Conservation (phyloP, 441 rosid species). For the Gossypium gossypioides region DNA sequence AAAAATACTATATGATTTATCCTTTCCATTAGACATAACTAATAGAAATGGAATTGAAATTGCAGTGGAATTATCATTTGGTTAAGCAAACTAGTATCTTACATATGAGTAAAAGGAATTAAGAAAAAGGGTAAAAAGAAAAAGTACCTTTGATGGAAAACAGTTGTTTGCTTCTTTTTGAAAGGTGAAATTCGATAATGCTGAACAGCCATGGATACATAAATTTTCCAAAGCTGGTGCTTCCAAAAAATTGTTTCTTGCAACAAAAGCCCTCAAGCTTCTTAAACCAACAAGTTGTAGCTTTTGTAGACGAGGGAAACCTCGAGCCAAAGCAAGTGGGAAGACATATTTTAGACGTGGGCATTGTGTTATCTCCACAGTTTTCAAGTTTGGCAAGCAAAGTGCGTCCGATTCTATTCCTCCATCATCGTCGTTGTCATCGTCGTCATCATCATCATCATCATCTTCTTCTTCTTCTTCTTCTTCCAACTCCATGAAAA, state of each 20-base stretch:
- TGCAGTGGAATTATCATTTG: not conserved
- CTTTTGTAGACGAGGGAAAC: not conserved
- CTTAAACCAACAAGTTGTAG: not conserved
- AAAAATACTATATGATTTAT: not conserved
- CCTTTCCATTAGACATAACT: not conserved
- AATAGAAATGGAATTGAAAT: not conserved
- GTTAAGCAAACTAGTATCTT: not conserved
- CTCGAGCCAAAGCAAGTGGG: not conserved
- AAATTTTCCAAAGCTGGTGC: not conserved
- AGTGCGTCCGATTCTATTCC: not conserved
- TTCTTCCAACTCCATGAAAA: not conserved
- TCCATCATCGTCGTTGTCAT: not conserved
- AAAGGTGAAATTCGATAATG: not conserved
- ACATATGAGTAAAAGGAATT: not conserved
- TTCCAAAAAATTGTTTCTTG: not conserved
- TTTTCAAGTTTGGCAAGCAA: not conserved
- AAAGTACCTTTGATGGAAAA: not conserved
- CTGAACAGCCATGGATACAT: not conserved
- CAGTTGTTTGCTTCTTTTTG: not conserved
- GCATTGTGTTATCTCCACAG: not conserved
- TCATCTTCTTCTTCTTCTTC: no score
- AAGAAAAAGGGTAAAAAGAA: not conserved
- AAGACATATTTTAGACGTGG: not conserved
- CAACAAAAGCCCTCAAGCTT: not conserved
- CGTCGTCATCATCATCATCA: no score